Evolutionary conservation across 2,329 filamentous ascomycete species (phyloP), one percentile per base, ranked within the genome.

Genomic region (Exophiala lecanii-corni): DNA sequence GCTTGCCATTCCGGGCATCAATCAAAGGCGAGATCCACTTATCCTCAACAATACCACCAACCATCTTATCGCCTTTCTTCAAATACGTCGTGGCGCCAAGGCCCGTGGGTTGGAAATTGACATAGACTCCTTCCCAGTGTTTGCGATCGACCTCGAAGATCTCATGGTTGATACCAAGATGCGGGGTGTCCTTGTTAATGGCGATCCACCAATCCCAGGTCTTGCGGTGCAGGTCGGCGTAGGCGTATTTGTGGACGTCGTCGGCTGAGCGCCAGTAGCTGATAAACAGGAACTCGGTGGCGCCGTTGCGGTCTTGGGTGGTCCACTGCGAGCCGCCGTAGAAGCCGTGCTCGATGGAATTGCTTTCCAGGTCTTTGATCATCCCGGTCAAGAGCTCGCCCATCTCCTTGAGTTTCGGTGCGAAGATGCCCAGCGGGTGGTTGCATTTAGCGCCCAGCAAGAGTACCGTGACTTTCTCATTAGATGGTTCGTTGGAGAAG

Each of bases 121-220:
- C 51, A 49, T 69, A 71, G 32, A 72, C 63, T 18, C 56, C 64
- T 60, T 73, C 69, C 63, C 66, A 72, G 12, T 61, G 51, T 1
- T 62, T 59, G 30, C 44, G 54, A 3, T 65, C 64, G 3, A 61
- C 63, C 36, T 62, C 57, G 54, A 66, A 72, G 3, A 63, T 59
- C 58, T 73, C 70, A 49, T 74, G 70, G 42, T 56, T 69, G 51
- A 74, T 72, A 16, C 59, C 58, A 10, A 74, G 41, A 46, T 72
- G 63, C 19, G 59, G 54, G 36, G 61, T 52, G 5, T 64, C 38
- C 45, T 62, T 62, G 15, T 55, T 45, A 5, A 56, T 60, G 36
- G 55, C 55, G 21, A 65, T 63, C 66, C 66, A 73, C 67, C 68
- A 72, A 19, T 60, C 56, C 67, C 68, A 66, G 1, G 50, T 62